Evolutionary conservation across 805 yeast species (phyloP), one percentile per base, ranked within the genome.

Genomic region (Kazachstania taianensis): DNA sequence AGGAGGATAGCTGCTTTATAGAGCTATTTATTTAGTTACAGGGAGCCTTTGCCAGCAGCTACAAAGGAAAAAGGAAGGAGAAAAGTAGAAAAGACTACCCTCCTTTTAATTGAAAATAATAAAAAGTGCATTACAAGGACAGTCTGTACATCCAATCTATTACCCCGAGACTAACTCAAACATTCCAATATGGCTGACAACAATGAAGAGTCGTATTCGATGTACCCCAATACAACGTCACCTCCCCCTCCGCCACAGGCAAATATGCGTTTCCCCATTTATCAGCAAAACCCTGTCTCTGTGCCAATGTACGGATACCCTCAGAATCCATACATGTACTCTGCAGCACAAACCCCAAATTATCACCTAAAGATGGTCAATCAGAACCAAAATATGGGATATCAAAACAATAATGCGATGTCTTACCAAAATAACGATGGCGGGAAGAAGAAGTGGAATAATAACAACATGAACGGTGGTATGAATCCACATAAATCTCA

Each of bases 191-290:
- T 38, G 32, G 28, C 28, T 25, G 50, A 41, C 10, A 45, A 35
- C 23, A 40, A 30, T 27, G 59, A 55, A 31, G 61, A 55, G 33
- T 55, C 61, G 16, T 53, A 54, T 39, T 54, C 59, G 1, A 55
- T 55, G 61, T 55, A 55, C 39, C 59, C 61, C 17, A 50, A 49
- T 24, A 53, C 57, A 2, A 52, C 61, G 12, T 52, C 60, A 12
- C 55, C 57, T 5, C 46, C 47, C 22, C 55, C 53, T 12, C 48
- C 49, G 7, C 49, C 51, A 12, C 56, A 52, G 27, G 50, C 49
- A n/a, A 53, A 45, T 25, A 51, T 52, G 50, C 57, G 51, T 29
- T 49, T 49, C 26, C 53, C 53, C 15, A 38, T 49, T 16, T 52
- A 53, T 28, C 57, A 50, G 28, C 44, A 49, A 27, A 45, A 49